These are phyloP conservation scores for Alternaria sp. DNA, from an alignment of 2,329 filamentous ascomycete genomes.

Conservation along the genomic window DNA sequence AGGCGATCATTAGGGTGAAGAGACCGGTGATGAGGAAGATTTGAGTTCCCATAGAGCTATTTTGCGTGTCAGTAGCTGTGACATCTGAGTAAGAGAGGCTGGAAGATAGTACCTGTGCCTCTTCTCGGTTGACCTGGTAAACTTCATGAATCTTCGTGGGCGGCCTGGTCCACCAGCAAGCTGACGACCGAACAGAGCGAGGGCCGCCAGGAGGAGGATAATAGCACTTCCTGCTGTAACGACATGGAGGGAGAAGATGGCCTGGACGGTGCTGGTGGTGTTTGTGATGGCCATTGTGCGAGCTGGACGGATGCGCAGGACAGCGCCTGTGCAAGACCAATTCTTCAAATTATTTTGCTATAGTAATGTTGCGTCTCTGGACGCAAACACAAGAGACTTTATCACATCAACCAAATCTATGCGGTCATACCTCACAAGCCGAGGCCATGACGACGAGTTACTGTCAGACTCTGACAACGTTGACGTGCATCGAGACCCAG, in stretches of 20 bases:
- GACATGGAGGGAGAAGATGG: conserved; percentile 28
- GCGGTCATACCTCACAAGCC: conserved; percentile 5
- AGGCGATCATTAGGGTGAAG: conserved; percentile 26
- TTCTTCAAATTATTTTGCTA: not conserved
- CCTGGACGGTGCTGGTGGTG: conserved; percentile 25
- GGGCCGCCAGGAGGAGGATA: conserved; percentile 16
- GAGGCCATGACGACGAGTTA: conserved; percentile 4
- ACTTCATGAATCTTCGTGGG: conserved; percentile 18
- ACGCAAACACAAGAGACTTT: not conserved
- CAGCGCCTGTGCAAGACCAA: not conserved
- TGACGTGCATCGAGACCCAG: not conserved
- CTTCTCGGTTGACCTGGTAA: conserved; percentile 8
- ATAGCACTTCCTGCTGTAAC: conserved; percentile 25
- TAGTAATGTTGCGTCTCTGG: not conserved
- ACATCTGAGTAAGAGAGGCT: too few species aligned
- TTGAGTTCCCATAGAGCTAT: conserved; percentile 20
- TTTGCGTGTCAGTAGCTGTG: not conserved
- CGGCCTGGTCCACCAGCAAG: conserved; percentile 21
- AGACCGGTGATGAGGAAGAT: conserved; percentile 27
- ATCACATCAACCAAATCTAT: conserved; percentile 4
- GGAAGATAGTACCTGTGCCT: conserved; percentile 6
- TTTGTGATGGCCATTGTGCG: conserved; percentile 22
- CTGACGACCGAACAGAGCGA: conserved; percentile 13
- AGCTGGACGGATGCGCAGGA: not conserved
- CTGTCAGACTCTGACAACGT: not conserved